Percentiles rank a stretch among this genome's conserved stretches.
phyloP scores from a whole-genome alignment of 176 grass and related monocot species.

The Themeda triandra region DNA sequence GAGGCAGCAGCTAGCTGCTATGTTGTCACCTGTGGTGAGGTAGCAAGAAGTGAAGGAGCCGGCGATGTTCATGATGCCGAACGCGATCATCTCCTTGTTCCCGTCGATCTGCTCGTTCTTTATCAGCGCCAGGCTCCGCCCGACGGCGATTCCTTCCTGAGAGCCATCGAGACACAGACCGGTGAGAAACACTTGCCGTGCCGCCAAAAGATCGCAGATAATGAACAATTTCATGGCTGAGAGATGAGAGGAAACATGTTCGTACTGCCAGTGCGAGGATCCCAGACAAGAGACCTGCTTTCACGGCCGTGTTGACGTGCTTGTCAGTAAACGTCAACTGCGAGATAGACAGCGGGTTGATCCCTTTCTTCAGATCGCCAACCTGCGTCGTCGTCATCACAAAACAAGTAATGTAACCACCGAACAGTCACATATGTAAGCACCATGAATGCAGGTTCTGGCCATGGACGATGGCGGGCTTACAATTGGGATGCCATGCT shows the following conservation, averaged over 20 bases:
- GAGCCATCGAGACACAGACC: neutral
- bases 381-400: slow-evolving; percentile 43
- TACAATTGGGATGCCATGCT: slow-evolving; percentile 90
- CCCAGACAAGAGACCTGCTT: slow-evolving; percentile 71
- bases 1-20: neutral
- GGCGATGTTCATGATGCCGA: slow-evolving; percentile 88
- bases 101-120: slow-evolving; percentile 97
- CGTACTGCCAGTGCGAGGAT: slow-evolving; percentile 84
- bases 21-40: slow-evolving; percentile 58
- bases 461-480: slow-evolving; percentile 1
- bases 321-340: slow-evolving; percentile 50
- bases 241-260: slow-evolving; percentile 18
- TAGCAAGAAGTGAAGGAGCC: slow-evolving; percentile 98
- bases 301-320: slow-evolving; percentile 44
- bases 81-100: slow-evolving; percentile 99
- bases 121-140: slow-evolving; percentile 77
- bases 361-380: slow-evolving; percentile 79
- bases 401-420: neutral
- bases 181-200: neutral
- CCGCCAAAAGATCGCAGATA: neutral
- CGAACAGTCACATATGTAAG: too few relatives aligned
- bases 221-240: neutral
- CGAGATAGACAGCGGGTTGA: slow-evolving; percentile 74
- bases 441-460: too few relatives aligned
- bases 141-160: slow-evolving; percentile 96